Percentiles rank a stretch among this genome's conserved stretches.
These are phyloP conservation scores for Tympanopsis confertula DNA, from an alignment of 2,329 filamentous ascomycete genomes.

Conservation along the genomic window DNA sequence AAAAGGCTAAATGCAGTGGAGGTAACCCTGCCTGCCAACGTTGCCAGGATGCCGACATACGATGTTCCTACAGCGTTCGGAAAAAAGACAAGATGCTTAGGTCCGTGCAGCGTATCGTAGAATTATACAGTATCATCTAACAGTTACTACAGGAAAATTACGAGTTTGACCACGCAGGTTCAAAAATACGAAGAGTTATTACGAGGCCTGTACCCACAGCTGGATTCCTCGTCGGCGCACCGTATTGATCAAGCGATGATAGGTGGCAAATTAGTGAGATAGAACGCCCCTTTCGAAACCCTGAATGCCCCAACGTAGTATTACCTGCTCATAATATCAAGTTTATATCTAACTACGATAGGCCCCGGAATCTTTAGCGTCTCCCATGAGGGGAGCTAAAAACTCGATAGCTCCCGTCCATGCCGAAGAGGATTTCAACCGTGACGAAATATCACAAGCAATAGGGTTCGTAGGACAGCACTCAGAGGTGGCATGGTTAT, in stretches of 20 bases:
- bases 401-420: no score
- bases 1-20: neutral
- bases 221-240: neutral
- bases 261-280: no score
- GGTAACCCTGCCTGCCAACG: neutral
- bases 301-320: no score
- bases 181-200: neutral
- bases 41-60: neutral
- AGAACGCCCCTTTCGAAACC: no score
- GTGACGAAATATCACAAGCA: slow-evolving; percentile 15
- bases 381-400: no score
- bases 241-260: neutral
- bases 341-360: no score
- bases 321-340: no score
- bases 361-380: no score
- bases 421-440: slow-evolving; percentile 28
- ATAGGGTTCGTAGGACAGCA: slow-evolving; percentile 31
- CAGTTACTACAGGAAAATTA: no score
- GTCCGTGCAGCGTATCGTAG: no score
- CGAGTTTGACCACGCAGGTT: neutral
- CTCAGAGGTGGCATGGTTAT: slow-evolving; percentile 30
- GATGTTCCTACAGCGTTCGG: neutral
- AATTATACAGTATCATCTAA: no score
- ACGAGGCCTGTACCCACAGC: neutral
- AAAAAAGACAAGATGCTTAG: neutral